Evolutionary conservation across 2,329 filamentous ascomycete genomes (phyloP), one percentile per base, ranked within the genome.

Genomic region (Daldinia sp.): DNA sequence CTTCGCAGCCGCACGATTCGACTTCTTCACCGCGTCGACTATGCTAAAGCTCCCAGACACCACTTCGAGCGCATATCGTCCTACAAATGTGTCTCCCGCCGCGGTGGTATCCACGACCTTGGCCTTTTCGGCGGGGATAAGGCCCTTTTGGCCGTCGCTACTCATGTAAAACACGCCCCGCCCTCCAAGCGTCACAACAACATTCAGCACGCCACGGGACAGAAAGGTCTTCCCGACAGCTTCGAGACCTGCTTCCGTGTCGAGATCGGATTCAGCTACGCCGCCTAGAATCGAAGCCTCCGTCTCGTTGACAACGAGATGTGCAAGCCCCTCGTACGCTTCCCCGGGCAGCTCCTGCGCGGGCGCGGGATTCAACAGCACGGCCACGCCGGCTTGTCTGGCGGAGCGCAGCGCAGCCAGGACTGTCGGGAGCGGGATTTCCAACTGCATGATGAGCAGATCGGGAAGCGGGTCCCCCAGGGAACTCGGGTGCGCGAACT

Each of bases 51-150:
- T 63, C 10, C 74, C 53, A 21, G 74, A 82, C 35, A 92, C 91
- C 27, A 90, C 84, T 59, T 88, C 86, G 23, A 95, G 86, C 2
- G 92, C 91, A 75, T 97, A 96, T 19, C 87, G 90, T 1, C 95
- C 94, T 4, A 96, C 92, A 78, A 97, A 97, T 0, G 94, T 97
- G 76, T 98, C 94, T 0, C 94, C 94, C 4, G 95, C 95, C 1
- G 91, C 94, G 6, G 94, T 98, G 1, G 94, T 98, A 76, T 98
- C 94, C 3, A 97, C 87, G 1, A 98, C 94, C 17, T 76, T 78
- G 3, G 92, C 90, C 76, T 90, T 90, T 64, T 86, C 83, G 0
- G 91, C 92, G 2, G 80, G 76, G 3, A 93, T 77, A 67, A 87
- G 72, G 1, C 80, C 82, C 53, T 80, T 80, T 41, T 70, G 34